Conservation (phyloP, 352 stramenopile species). For the Globisporangium canariense region DNA sequence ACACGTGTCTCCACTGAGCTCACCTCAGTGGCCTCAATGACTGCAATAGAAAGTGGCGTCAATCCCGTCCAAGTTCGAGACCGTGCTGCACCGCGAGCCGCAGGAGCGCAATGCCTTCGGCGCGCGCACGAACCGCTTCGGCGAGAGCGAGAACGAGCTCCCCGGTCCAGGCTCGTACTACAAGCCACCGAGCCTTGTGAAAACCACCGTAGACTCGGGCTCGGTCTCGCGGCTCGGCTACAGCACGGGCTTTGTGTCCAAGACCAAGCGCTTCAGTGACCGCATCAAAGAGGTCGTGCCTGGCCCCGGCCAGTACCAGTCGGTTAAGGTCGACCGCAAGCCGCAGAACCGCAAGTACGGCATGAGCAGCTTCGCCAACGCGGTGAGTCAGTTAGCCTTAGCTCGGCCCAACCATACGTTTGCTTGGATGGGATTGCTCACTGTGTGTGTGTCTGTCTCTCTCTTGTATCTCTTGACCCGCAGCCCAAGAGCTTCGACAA, state of each 20-base stretch:
- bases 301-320: constrained; percentile 64
- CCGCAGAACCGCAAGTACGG: constrained; percentile 64
- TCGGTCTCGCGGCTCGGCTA: constrained; percentile 74
- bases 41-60: constrained; percentile 48
- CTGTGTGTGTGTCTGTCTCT: too few relatives aligned
- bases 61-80: constrained; percentile 82
- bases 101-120: constrained; percentile 67
- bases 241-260: constrained; percentile 75
- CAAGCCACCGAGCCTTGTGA: constrained; percentile 54
- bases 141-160: constrained; percentile 66
- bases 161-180: constrained; percentile 72
- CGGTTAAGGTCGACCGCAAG: constrained; percentile 27
- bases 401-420: background rate
- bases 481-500: constrained; percentile 27
- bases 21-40: background rate
- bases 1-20: too few relatives aligned
- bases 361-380: constrained; percentile 61
- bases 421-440: background rate
- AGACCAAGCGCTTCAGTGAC: constrained; percentile 68
- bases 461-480: background rate
- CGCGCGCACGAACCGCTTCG: constrained; percentile 63
- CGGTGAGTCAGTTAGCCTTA: constrained; percentile 19
- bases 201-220: constrained; percentile 57
- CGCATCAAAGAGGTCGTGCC: constrained; percentile 42
- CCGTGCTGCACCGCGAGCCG: constrained; percentile 52